Evolutionary conservation across 257 asterid genomes (phyloP), one percentile per base, ranked within the genome.

Genomic region (Ilex asprella): DNA sequence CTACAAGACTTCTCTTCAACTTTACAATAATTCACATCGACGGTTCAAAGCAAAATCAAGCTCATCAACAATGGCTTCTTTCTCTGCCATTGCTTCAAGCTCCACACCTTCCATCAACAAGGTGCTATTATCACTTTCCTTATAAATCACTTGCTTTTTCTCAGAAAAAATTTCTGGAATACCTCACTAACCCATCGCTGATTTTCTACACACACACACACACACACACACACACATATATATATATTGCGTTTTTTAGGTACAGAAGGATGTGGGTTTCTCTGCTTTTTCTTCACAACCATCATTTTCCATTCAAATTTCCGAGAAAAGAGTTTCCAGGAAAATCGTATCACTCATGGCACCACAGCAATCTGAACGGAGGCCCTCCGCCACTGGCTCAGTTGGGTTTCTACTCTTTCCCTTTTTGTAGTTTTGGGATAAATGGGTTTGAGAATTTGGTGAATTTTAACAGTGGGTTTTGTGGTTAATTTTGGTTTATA

Each of bases 301-400:
- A 27, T 75, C 89, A 41, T 70, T 81, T 39, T 70, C 86, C 16
- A 49, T 69, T 31, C 70, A 70, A 63, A 66, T 55, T 56, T 39
- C 75, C 62, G 67, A 75, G 76, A 86, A 67, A 61, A 81, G 72
- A 79, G 76, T 58, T 35, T 73, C 77, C 52, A 75, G 70, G 71
- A 84, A 75, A 77, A 73, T 83, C 44, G 86, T 82, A 41, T 88
- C 87, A 60, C 92, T 88, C 13, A 84, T 88, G 95, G 72, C 94
- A 53, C 87, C 94, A 0, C 88, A 84, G 61, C 95, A 89, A 78
- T 79, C 82, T 62, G 88, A 79, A 76, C 82, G 94, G 31, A 84
- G 70, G 50, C 94, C 96, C 5, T 70, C 96, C 58, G 73, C 83
- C 16, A 86, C 96, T 49, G 96, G 98, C 63, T 80, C 88, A 66